Base-by-base conservation (phyloP, 2,329 filamentous ascomycete genomes). In the Myriosclerotinia scirpicola region DNA sequence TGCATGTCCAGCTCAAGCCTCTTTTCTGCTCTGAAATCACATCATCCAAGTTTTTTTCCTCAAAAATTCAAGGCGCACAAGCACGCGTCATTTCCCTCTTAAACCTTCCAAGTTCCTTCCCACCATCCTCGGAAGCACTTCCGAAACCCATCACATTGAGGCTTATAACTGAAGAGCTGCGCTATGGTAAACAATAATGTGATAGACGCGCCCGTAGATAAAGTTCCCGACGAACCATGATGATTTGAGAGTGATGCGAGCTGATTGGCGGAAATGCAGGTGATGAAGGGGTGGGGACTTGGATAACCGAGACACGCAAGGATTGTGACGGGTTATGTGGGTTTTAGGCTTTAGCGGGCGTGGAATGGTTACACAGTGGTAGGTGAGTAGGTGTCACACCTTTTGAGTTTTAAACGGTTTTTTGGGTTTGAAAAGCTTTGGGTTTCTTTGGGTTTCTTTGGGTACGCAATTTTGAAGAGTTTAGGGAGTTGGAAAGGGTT, bases 271-370 rank as follows among this genome's bases (percentile, higher is more conserved):
- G 56, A 48, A 48, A 34, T 22, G 56, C n/a, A n/a, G 20, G 17
- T 36, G 56, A 60, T 50, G 44, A 60, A 60, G 58, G 58, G 44
- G 58, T 50, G 44, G 58, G 26, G 58, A 9, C 20, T 36, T 36
- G 30, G 20, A 26, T 60, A 60, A 11, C 58, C 58, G 58, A 60
- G 58, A 60, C 30, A 40, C 8, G 22, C 58, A 50, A 22, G 58
- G 58, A 22, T 50, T 60, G 11, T 50, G 58, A 60, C 38, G 30
- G 58, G 1, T 50, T 60, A 50, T 60, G 34, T 60, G 58, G 58
- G 14, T 17, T 50, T 30, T 34, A 22, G 58, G 14, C 11, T 50
- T 30, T 38, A 17, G 44, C 44, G 58, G 58, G 58, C 58, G 46
- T 22, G 58, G 30, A 20, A 26, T 60, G 30, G 44, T 60, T 50